Conservation (phyloP, 441 rosid genomes). For the Adansonia grandidieri region DNA sequence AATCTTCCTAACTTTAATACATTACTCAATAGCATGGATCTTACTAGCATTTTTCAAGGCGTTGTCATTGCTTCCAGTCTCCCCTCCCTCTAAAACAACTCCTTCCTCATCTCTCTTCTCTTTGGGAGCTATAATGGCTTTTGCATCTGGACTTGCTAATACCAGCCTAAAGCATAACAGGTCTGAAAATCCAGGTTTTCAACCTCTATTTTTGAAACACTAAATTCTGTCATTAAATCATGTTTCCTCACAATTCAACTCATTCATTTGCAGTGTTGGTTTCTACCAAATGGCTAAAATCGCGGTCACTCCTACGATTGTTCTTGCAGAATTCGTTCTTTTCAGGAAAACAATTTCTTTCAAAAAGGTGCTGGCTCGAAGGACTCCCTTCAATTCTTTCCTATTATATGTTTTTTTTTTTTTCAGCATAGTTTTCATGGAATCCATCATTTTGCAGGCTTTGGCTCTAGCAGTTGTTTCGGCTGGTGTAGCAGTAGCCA, state of each 20-base stretch:
- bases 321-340: constrained; percentile 77
- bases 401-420: neutral
- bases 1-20: constrained; percentile 81
- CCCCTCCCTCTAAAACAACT: constrained; percentile 82
- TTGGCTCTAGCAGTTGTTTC: constrained; percentile 73
- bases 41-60: constrained; percentile 78
- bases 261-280: constrained; percentile 64
- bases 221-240: neutral
- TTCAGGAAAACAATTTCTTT: constrained; percentile 64
- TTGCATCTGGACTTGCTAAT: constrained; percentile 94
- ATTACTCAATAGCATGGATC: constrained; percentile 77
- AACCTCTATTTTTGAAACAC: neutral
- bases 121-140: constrained; percentile 88
- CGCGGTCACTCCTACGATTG: constrained; percentile 93
- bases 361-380: constrained; percentile 48
- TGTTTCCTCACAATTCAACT: constrained; percentile 21
- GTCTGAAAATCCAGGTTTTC: constrained; percentile 34
- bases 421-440: too few relatives aligned
- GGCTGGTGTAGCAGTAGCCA: constrained; percentile 83
- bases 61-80: constrained; percentile 71
- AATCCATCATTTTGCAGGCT: constrained; percentile 49
- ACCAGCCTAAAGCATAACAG: constrained; percentile 90
- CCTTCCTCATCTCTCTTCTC: constrained; percentile 76
- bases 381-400: neutral
- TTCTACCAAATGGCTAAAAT: constrained; percentile 98